These are phyloP conservation scores for Fraxinus quadrangulata DNA, from an alignment of 257 asterid species.

Conservation along the genomic window DNA sequence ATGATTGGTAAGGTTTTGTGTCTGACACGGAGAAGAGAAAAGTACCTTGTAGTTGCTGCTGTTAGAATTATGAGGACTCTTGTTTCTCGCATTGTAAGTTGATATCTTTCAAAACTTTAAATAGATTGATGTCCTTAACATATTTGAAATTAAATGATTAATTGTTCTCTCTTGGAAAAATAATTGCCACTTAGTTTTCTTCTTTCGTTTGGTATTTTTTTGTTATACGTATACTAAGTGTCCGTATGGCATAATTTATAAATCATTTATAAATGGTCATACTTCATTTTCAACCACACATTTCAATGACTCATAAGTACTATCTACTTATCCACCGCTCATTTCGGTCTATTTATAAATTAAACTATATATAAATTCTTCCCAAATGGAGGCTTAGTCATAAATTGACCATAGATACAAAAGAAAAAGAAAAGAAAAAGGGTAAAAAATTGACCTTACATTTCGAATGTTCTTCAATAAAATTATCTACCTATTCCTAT, in stretches of 20 bases:
- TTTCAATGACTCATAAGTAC: too few species aligned
- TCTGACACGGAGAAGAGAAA: slow-evolving; percentile 87
- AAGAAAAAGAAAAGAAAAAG: too few species aligned
- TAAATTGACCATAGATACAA: not conserved
- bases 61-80: slow-evolving; percentile 88
- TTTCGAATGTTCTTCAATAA: not conserved
- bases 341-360: too few species aligned
- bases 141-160: not conserved
- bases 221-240: too few species aligned
- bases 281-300: too few species aligned
- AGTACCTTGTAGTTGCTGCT: slow-evolving; percentile 88
- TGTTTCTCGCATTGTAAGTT: slow-evolving; percentile 87
- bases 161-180: not conserved
- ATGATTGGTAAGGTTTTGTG: slow-evolving; percentile 80
- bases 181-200: not conserved
- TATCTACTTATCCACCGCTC: too few species aligned
- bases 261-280: too few species aligned
- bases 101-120: slow-evolving; percentile 10
- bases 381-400: not conserved
- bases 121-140: not conserved
- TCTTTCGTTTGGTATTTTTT: not conserved
- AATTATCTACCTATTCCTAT: not conserved
- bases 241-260: too few species aligned
- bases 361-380: too few species aligned
- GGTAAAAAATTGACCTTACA: not conserved